These are phyloP conservation scores for Beta vulgaris DNA, from an alignment of 148 eudicot species.

Conservation along the genomic window DNA sequence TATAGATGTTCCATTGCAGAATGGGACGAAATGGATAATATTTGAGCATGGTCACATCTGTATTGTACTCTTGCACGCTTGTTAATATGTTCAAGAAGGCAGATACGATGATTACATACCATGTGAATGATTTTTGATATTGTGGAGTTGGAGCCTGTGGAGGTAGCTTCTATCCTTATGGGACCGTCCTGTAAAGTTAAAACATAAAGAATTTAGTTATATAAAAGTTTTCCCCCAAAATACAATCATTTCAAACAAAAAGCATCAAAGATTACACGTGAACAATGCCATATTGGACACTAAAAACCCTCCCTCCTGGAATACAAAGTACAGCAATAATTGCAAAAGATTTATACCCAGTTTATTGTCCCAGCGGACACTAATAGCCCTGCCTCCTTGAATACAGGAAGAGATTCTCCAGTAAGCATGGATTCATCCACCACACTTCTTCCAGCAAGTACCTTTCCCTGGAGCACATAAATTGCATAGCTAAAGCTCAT, in stretches of 20 bases:
- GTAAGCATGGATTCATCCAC: constrained; percentile 99
- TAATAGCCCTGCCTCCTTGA: constrained; percentile 69
- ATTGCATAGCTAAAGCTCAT: constrained; percentile 11
- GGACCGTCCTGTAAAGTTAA: constrained; percentile 89
- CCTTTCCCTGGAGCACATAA: constrained; percentile 57
- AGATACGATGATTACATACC: constrained; percentile 39
- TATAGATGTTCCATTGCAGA: neutral
- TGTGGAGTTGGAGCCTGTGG: constrained; percentile 89
- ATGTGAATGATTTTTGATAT: constrained; percentile 79
- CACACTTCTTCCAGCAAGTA: constrained; percentile 89
- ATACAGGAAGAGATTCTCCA: constrained; percentile 94
- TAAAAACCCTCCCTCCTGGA: no score
- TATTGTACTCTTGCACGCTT: no score
- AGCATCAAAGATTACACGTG: neutral
- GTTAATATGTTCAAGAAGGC: neutral
- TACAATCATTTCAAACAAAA: neutral
- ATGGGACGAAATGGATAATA: neutral
- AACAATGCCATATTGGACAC: neutral
- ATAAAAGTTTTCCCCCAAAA: neutral
- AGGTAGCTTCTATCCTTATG: constrained; percentile 75
- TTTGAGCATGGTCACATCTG: neutral
- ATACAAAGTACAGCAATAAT: neutral
- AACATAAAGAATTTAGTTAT: neutral
- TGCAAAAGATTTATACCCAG: constrained; percentile 54
- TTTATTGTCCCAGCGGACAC: constrained; percentile 94